Conservation (phyloP, 169 alveolate genomes). For the Plasmodium gaboni region DNA sequence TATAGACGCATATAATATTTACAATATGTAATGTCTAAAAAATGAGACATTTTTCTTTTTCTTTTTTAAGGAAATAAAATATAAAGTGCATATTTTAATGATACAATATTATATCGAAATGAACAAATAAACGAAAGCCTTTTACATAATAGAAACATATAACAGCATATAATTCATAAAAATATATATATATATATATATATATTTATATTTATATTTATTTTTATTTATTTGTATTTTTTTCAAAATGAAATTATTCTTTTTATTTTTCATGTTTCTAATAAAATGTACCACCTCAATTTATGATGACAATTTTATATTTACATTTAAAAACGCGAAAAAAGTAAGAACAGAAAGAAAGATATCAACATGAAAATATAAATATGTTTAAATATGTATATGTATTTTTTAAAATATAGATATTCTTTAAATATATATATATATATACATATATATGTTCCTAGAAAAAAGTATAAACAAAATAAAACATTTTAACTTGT, state of each 20-base stretch:
- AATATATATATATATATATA: not conserved
- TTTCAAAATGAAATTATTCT: slow-evolving; percentile 22
- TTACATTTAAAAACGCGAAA: slow-evolving; percentile 48
- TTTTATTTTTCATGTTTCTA: not conserved
- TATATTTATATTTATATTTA: not conserved
- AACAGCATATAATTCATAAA: not conserved
- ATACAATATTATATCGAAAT: no score
- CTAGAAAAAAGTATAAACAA: not conserved
- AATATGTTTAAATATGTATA: not conserved
- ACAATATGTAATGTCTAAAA: no score
- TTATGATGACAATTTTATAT: slow-evolving; percentile 28
- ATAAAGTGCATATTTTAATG: no score
- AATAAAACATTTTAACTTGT: not conserved
- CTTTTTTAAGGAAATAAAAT: no score
- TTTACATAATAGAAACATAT: no score
- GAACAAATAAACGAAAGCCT: no score
- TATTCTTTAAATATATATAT: not conserved
- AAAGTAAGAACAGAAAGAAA: not conserved
- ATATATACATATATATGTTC: not conserved
- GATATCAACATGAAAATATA: not conserved
- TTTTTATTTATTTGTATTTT: not conserved
- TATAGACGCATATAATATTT: no score
- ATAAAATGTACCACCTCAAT: slow-evolving; percentile 9
- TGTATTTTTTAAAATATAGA: not conserved
- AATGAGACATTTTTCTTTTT: no score